Evolutionary conservation across 208 protist genomes (phyloP), one percentile per base, ranked within the genome.

Genomic region (Balamuthia mandrillaris): DNA sequence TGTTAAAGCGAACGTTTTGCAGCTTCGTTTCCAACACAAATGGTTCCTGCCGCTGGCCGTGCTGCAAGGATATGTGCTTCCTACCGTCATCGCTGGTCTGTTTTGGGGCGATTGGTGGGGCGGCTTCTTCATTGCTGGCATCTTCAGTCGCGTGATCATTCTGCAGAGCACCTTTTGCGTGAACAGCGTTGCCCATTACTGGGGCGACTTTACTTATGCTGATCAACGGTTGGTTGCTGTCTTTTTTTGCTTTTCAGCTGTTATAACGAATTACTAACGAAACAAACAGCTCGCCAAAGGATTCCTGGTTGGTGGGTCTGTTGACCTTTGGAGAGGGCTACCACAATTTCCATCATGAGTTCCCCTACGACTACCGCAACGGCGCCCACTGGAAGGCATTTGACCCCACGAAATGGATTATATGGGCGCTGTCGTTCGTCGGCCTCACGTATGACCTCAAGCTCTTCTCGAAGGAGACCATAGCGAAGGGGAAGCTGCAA

Each of bases 271-370:
- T n/a, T n/a, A n/a, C n/a, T n/a, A n/a, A n/a, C n/a, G n/a, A n/a
- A n/a, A n/a, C n/a, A n/a, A 63, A 89, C 37, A 47, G 45, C 37
- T 85, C 89, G n/a, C 79, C 90, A 29, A 33, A 83, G 42, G 91
- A 94, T 42, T 89, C 84, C 14, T 68, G 79, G 10, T 81, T 94
- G 14, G 93, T 91, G 0, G 90, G 91, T 3, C 78, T 95, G 6
- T 60, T 95, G 7, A 94, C 94, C 16, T 85, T 95, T 58, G 94
- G 94, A 41, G 94, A 95, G 82, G 94, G 94, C 54, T 94, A 94
- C 61, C 94, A 95, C 68, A 94, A 94, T 83, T 95, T 93, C 83
- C 94, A 95, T 85, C 94, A 95, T 81, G 91, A 90, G 65, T 88
- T 88, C 81, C 86, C 90, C 41, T 83, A 85, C 21, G 91, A 93